phyloP scores from a whole-genome alignment of 2,329 filamentous ascomycete species.

The Penicillium thymicola region DNA sequence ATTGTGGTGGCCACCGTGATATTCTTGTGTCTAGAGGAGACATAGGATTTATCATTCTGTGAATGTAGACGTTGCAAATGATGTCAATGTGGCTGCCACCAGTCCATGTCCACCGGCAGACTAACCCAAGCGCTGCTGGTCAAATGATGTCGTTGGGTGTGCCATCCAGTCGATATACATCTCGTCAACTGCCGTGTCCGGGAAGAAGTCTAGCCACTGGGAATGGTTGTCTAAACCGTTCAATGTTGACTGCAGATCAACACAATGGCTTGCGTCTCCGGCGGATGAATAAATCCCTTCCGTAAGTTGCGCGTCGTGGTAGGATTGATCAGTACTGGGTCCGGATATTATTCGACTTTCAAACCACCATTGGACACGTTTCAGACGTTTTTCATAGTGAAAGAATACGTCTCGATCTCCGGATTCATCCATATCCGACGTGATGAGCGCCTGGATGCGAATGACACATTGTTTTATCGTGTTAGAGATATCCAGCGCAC shows the following conservation, averaged over 20 bases:
- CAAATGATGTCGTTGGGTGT: not conserved
- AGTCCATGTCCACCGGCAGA: not conserved
- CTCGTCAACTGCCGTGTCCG: not conserved
- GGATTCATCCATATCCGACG: not conserved
- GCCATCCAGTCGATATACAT: not conserved
- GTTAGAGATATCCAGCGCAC: too few species aligned
- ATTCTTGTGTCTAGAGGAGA: not conserved
- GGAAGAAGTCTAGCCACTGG: not conserved
- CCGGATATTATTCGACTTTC: not conserved
- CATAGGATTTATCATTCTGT: not conserved
- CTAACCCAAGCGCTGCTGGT: not conserved
- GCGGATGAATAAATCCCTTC: not conserved
- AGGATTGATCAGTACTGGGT: not conserved
- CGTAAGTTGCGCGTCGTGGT: not conserved
- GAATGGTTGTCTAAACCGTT: not conserved
- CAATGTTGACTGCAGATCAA: not conserved
- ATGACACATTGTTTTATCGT: not conserved
- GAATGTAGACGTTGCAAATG: not conserved
- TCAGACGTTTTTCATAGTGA: not conserved
- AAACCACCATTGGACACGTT: not conserved
- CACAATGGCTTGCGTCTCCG: not conserved
- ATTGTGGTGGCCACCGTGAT: not conserved
- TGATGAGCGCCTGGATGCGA: conserved; percentile 9
- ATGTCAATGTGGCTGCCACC: not conserved
- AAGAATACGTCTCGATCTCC: not conserved